Base-by-base conservation (phyloP, 176 grass and related monocot species). In the Rhipidocladum racemiflorum region DNA sequence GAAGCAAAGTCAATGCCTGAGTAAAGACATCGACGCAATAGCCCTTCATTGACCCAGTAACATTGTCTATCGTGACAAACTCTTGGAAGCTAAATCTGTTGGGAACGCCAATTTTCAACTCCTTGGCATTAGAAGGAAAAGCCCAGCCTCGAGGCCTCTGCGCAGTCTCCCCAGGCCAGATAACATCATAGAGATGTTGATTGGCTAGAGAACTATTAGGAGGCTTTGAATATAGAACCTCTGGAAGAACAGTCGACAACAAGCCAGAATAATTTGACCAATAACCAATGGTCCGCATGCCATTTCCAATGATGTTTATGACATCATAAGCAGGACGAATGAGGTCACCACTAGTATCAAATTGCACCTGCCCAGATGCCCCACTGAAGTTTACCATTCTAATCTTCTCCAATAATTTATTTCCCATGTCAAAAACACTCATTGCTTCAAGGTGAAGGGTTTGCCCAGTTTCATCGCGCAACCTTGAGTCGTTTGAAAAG, bases 1-100 rank as follows among this genome's bases (percentile, higher is more conserved):
- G 95, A 91, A 95, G 90, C 76, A 98, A 84, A 64, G 88, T 56
- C 85, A 95, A 75, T 82, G 95, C 92, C 81, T 91, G 86, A 68
- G 83, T 77, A 81, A 98, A 98, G 39, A 98, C 95, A 87, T 98
- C 95, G 9, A 93, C 70, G 81, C 92, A 98, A 84, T 92, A 98
- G 48, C 95, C 95, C 50, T 82, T 91, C 83, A 92, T 90, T 67
- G 72, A 81, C 27, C 80, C 84, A 39, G 90, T 95, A 48, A 49
- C 59, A 50, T 85, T 74, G 75, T 94, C 91, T 75, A 65, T 68
- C 21, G 84, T 84, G 71, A 95, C 86, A 78, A 98, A 91, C 61
- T 86, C 86, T 74, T 51, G 57, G 67, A 81, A 95, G 66, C 95
- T 92, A 70, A 90, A 86, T 81, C 95, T 94, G 61, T 93, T 63